Conservation (phyloP, 1,284 basidiomycete species). For the Phylloporus gajari region DNA sequence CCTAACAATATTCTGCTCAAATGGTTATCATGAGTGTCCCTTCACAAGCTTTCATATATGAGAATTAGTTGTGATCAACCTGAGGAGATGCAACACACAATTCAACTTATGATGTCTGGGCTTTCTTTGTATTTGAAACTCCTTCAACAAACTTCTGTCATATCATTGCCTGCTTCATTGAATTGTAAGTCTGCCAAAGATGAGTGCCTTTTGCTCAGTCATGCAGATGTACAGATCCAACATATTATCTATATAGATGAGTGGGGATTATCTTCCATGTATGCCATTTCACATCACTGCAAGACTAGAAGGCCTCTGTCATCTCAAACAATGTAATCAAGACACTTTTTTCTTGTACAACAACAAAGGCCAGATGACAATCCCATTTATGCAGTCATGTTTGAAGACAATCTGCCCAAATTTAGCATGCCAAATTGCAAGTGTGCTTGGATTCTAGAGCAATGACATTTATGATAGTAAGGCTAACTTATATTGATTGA, state of each 20-base stretch:
- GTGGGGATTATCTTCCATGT: slow-evolving; percentile 23
- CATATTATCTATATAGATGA: slow-evolving; percentile 33
- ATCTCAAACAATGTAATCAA: too few relatives aligned
- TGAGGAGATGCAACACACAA: slow-evolving; percentile 20
- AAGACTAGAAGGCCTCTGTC: too few relatives aligned
- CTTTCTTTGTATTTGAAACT: slow-evolving; percentile 26
- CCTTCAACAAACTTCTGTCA: slow-evolving; percentile 22
- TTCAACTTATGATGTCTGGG: slow-evolving; percentile 24
- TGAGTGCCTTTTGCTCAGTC: slow-evolving; percentile 27
- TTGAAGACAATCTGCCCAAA: too few relatives aligned
- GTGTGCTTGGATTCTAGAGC: too few relatives aligned
- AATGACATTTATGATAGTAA: too few relatives aligned
- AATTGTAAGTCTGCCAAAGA: slow-evolving; percentile 28
- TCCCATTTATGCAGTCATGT: too few relatives aligned
- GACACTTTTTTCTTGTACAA: too few relatives aligned
- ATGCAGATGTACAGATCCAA: slow-evolving; percentile 32
- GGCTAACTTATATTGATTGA: too few relatives aligned
- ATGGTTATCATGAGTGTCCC: slow-evolving; percentile 31
- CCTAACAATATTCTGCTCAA: slow-evolving; percentile 37
- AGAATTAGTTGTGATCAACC: neutral
- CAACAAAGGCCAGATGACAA: too few relatives aligned
- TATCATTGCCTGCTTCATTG: slow-evolving; percentile 28
- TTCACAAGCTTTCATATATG: slow-evolving; percentile 23
- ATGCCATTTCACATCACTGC: too few relatives aligned
- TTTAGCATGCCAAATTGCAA: too few relatives aligned